Percentiles rank a stretch among this genome's conserved stretches.
Conservation (phyloP, 345 rosid species). For the Eucalyptus caleyi region DNA sequence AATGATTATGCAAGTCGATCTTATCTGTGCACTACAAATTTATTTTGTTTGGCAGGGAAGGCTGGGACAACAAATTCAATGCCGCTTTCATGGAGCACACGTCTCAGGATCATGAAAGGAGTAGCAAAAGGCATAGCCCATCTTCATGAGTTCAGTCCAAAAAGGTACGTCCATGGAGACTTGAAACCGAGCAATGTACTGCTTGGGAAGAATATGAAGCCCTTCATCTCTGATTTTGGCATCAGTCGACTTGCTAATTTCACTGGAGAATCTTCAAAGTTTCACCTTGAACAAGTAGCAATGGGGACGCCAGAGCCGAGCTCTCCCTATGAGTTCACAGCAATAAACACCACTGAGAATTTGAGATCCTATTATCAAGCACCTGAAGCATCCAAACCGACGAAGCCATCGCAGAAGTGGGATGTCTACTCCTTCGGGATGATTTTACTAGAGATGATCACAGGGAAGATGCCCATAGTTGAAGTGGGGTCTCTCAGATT, state of each 20-base stretch:
- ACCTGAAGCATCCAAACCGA: slow-evolving; percentile 54
- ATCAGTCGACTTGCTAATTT: slow-evolving; percentile 53
- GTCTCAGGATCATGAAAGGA: slow-evolving; percentile 64
- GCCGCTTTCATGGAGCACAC: slow-evolving; percentile 52
- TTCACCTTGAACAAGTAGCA: slow-evolving; percentile 17
- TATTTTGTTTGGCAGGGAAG: slow-evolving; percentile 30
- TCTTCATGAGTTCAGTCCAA: slow-evolving; percentile 69
- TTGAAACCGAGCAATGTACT: slow-evolving; percentile 70
- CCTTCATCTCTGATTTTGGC: slow-evolving; percentile 72
- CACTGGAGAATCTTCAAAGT: slow-evolving; percentile 20
- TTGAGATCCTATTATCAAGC: slow-evolving; percentile 52
- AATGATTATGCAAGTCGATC: not conserved
- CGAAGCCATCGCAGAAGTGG: slow-evolving; percentile 94
- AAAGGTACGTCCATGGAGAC: slow-evolving; percentile 76
- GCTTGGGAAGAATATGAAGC: slow-evolving; percentile 64
- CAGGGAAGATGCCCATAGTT: slow-evolving; percentile 52
- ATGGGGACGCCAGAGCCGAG: slow-evolving; percentile 23
- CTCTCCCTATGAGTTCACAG: slow-evolving; percentile 34
- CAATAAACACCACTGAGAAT: slow-evolving; percentile 16
- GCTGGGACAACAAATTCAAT: slow-evolving; percentile 36
- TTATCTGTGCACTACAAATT: not conserved
- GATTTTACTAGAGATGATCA: slow-evolving; percentile 60
- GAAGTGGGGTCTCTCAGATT: slow-evolving; percentile 28
- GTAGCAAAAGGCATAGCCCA: slow-evolving; percentile 69
- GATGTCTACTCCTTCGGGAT: slow-evolving; percentile 91